Base-by-base conservation (phyloP, 1,284 basidiomycete species). In the Marasmius oreades region DNA sequence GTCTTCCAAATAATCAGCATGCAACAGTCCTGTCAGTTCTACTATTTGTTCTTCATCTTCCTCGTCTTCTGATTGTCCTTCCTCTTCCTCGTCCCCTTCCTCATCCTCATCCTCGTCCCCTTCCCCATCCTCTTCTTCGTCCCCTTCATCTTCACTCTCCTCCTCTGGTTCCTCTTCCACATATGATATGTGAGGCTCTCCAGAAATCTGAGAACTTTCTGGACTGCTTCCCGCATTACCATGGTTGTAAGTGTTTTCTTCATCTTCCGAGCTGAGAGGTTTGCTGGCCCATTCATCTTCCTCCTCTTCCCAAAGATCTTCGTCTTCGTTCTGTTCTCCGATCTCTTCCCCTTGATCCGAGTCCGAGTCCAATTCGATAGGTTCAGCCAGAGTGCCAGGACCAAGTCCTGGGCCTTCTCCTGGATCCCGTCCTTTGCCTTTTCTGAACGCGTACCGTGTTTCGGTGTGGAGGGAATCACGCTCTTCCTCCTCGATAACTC, bases 361-460 rank as follows among this genome's bases (percentile, higher is more conserved):
- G 28, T 55, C 56, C 22, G 57, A 59, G 12, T 54, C 52, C 39
- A 83, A 72, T 58, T 80, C 76, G 55, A 83, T 82, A 10, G 80
- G 80, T 50, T 78, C 70, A 33, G 70, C 62, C 46, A 68, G 64
- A 23, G 70, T 70, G n/a, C 74, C 74, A 52, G 63, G 62, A 20
- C 67, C 70, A 48, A 82, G 69, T 3, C 81, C 80, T 47, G 81
- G 79, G 10, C 81, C 81, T 60, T 82, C 80, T 45, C 79, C 69
- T 5, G 80, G 78, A 61, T 85, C 85, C 50, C 84, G 75, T 50
- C 75, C 78, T 64, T 86, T 86, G 31, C 84, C 85, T 66, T 86
- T 86, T 11, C 22, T 51, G 37, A 31, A 50, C 47, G 47, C 47
- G 47, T 50, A 28, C 18, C 31, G 47, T 31, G 26, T 31, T 26